Base-by-base conservation (phyloP, 2,329 filamentous ascomycete genomes). In the Clarireedia homoeocarpa region DNA sequence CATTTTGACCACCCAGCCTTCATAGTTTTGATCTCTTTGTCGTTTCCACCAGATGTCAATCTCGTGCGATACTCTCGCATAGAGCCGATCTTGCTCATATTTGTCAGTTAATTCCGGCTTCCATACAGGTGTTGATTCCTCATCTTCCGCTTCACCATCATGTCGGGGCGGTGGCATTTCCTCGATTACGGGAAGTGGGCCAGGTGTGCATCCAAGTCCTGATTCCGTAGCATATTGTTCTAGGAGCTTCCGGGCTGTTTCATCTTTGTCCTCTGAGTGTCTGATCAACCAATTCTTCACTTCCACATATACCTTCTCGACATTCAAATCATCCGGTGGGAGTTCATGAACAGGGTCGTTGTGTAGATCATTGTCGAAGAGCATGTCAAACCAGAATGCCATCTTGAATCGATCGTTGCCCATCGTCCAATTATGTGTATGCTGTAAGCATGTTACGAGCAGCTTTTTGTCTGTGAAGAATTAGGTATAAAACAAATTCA, bases 361-460 rank as follows among this genome's bases (percentile, higher is more conserved):
- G 2, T 77, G 74, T 27, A 69, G 51, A 30, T 82, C 73, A 42
- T 78, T 81, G 53, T 86, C 82, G 54, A 85, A 85, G 6, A 86
- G 71, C 27, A 85, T 80, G 53, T 83, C 80, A 55, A 80, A 81
- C 83, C 83, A 86, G 58, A 86, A 86, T 0, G 79, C 76, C 81
- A 85, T 86, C 67, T 86, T 86, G 69, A 85, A 85, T 38, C 83
- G 74, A 64, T 86, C 83, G 63, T 86, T 83, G 59, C 84, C 84
- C 55, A 83, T 82, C 1, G 82, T 84, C 82, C 83, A 85, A 67
- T 86, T 86, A 62, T 86, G 83, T 2, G 82, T 80, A 66, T 86
- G 82, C 63, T 86, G 83, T 12, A 86, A 70, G 2, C 80, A 81
- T 0, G 83, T 85, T 2, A 86, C 82, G 2, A 86, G 73, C 1